Conservation (phyloP, 352 stramenopile genomes). For the Phytophthora citrophthora region DNA sequence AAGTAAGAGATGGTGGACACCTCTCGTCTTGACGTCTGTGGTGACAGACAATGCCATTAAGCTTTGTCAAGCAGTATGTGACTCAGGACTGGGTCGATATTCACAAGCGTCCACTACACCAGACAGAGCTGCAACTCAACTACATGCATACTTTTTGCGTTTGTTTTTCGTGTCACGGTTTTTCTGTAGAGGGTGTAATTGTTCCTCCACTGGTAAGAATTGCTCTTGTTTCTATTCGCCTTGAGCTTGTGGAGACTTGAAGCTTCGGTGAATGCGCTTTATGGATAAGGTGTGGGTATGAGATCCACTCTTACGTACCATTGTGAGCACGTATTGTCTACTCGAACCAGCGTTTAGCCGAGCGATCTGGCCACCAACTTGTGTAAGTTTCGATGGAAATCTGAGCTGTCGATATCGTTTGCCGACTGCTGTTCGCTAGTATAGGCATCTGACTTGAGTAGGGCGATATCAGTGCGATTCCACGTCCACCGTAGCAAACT, state of each 20-base stretch:
- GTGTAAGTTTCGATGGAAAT: constrained; percentile 29
- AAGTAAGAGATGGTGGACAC: not conserved
- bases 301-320: constrained; percentile 4
- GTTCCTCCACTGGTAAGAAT: constrained; percentile 8
- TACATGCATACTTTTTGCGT: not conserved
- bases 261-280: constrained; percentile 31
- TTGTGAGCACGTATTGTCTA: constrained; percentile 9
- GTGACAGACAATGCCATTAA: not conserved
- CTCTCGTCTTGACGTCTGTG: constrained; percentile 12
- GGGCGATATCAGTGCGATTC: not conserved
- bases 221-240: not conserved
- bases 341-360: constrained; percentile 10
- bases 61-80: no score
- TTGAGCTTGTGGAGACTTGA: constrained; percentile 6
- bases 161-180: not conserved
- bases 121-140: no score
- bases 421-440: not conserved
- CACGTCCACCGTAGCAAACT: not conserved
- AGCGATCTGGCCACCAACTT: constrained; percentile 22
- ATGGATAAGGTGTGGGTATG: constrained; percentile 5
- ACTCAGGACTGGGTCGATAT: no score
- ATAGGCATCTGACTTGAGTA: not conserved
- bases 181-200: constrained; percentile 4
- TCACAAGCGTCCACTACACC: no score
- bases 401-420: not conserved